phyloP scores from a whole-genome alignment of 139 green algal genomes.

The Chlamydomonas sphaeroides region DNA sequence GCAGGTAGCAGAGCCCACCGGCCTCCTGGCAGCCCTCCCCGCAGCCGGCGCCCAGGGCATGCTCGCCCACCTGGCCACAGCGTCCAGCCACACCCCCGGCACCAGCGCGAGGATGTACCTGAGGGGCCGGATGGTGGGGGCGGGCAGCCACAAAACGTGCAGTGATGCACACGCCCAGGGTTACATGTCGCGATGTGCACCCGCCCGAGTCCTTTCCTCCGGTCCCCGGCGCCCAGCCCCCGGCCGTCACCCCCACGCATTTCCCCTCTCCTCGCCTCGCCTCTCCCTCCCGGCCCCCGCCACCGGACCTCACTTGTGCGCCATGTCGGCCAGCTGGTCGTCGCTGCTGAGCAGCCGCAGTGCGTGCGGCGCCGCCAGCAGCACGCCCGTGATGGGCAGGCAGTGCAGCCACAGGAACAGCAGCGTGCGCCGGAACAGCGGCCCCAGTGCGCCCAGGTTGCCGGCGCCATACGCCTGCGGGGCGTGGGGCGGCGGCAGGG shows the following conservation, averaged over 20 bases:
- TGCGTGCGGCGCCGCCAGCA: conserved; percentile 20
- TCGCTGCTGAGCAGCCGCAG: conserved; percentile 42
- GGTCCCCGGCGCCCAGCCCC: no score
- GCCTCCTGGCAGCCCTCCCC: no score
- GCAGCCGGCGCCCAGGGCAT: no score
- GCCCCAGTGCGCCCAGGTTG: conserved; percentile 23
- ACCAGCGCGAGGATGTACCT: conserved; percentile 58
- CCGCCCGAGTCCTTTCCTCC: no score
- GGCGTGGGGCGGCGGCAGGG: background rate
- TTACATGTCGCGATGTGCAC: no score
- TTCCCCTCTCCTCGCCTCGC: background rate
- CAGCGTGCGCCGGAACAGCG: conserved; percentile 41
- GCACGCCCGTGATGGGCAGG: conserved; percentile 27
- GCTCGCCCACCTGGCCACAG: conserved; percentile 46
- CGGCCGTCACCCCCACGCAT: no score
- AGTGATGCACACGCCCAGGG: no score
- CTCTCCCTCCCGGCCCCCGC: background rate
- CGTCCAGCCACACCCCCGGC: conserved; percentile 61
- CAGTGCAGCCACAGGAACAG: conserved; percentile 53
- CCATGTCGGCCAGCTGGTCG: conserved; percentile 34
- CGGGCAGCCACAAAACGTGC: no score
- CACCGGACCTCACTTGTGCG: background rate
- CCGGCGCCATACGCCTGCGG: conserved; percentile 38
- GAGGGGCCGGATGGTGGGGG: no score
- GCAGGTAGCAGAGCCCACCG: no score